Base-by-base conservation (phyloP, 1,284 basidiomycete species). In the Ganoderma leucocontextum region DNA sequence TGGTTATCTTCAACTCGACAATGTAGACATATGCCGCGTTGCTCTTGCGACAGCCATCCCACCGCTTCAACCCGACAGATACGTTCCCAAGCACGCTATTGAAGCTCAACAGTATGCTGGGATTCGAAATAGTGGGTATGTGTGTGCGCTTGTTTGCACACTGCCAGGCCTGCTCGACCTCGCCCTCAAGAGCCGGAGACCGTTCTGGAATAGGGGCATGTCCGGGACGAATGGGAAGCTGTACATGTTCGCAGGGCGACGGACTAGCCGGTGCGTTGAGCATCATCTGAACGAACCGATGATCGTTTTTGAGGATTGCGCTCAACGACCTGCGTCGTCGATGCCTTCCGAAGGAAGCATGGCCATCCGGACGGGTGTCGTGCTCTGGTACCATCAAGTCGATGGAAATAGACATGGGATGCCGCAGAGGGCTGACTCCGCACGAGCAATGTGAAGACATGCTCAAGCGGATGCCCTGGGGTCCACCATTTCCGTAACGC, bases 11-110 rank as follows among this genome's bases (percentile, higher is more conserved):
- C 15, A 64, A 12, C 13, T 65, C 64, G 25, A 65, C 64, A n/a
- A 65, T 44, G 41, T 65, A 65, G 57, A 60, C 64, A 35, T 65
- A 65, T 15, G 57, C 52, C 58, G 58, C 58, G 2, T 29, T 49
- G 64, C 57, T 65, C 36, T 58, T 59, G 44, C 47, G 58, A 25
- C 64, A 65, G 33, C 64, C 57, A 6, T 60, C 55, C 64, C 64
- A 65, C 25, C 64, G 41, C 44, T 65, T 65, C 25, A 65, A 44
- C 44, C 44, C 33, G 44, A 65, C 9, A 9, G n/a, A 57, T 12
- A 60, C 44, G 12, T 33, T 33, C 1, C 58, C 64, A 2, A 60
- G 22, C 33, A 9, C 64, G 36, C 36, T 60, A 22, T 47, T 39
- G 64, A 65, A 60, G 42, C 38, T 65, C 19, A 65, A 42, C 12